phyloP scores from a whole-genome alignment of 1,284 basidiomycete genomes.

The Cryptococcus sp. region DNA sequence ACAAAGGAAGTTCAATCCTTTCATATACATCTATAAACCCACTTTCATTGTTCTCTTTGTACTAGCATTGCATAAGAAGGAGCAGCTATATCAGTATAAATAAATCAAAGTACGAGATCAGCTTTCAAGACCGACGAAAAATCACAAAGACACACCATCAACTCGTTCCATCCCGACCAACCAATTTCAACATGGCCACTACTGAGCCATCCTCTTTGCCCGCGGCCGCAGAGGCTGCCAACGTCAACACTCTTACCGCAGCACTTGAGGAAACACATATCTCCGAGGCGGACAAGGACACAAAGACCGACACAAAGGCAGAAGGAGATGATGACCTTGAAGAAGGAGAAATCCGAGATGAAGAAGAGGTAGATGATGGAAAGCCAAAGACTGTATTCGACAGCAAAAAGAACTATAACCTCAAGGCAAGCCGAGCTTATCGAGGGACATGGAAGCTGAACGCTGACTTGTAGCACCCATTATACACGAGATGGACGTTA shows the following conservation, averaged over 20 bases:
- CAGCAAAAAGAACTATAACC: constrained; percentile 82
- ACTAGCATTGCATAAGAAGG: too few relatives aligned
- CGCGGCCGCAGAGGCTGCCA: constrained; percentile 27
- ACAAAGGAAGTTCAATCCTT: too few relatives aligned
- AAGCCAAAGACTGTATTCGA: constrained; percentile 77
- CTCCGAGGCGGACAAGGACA: constrained; percentile 17
- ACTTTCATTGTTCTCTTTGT: too few relatives aligned
- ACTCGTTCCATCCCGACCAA: too few relatives aligned
- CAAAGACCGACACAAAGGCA: not conserved
- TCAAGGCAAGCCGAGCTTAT: constrained; percentile 60
- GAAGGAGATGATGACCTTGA: constrained; percentile 36
- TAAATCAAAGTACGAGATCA: too few relatives aligned
- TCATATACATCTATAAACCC: too few relatives aligned
- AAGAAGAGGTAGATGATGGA: constrained; percentile 37
- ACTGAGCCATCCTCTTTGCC: constrained; percentile 18
- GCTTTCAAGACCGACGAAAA: too few relatives aligned
- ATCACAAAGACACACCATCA: too few relatives aligned
- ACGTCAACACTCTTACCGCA: constrained; percentile 29
- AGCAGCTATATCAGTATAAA: too few relatives aligned
- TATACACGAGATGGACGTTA: constrained; percentile 90
- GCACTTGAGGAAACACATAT: constrained; percentile 37
- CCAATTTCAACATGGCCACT: not conserved
- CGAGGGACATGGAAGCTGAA: not conserved
- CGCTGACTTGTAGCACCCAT: constrained; percentile 64
- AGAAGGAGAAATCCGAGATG: constrained; percentile 27